Evolutionary conservation across 306 rosid genomes (phyloP), one percentile per base, ranked within the genome.

Genomic region (Corylus avellana): DNA sequence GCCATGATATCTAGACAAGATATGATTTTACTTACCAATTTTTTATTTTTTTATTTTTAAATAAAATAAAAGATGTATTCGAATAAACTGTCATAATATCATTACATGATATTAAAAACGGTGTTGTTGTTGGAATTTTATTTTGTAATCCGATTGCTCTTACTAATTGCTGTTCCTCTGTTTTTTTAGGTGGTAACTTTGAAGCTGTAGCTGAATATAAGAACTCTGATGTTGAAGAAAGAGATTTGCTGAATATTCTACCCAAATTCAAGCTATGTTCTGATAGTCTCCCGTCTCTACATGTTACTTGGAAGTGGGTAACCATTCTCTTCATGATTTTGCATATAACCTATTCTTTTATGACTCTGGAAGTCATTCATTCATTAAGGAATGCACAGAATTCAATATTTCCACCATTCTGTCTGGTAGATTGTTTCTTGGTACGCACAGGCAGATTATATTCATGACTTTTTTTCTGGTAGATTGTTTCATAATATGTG

Each of bases 291-390:
- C 98, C 97, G 64, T 80, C 90, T 58, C 80, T 55, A 49, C 27
- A 54, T 47, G 72, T 74, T 42, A 46, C 90, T 67, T 94, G 97
- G 98, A 86, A 79, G 97, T 92, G 85, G 57, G 91, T 85, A 77
- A 8, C 84, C 47, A 72, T 6, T 76, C 80, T 82, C 74, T 85
- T 85, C 55, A 46, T 63, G 46, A 63, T 74, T 75, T 64, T 72
- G 64, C 37, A 1, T 49, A 70, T 57, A 37, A 74, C 46, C 54
- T 56, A n/a, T 66, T 72, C 39, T 37, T 56, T 76, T 32, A 39
- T 75, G 80, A 37, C 49, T 25, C 8, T 27, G 8, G 7, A 1
- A 2, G 16, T 61, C 35, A 18, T 48, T 18, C 67, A 59, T 59
- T 42, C 46, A 42, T 42, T 42, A 42, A 42, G 46, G 8, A 59